Conservation (phyloP, 352 stramenopile species). For the Pythium aristosporum region DNA sequence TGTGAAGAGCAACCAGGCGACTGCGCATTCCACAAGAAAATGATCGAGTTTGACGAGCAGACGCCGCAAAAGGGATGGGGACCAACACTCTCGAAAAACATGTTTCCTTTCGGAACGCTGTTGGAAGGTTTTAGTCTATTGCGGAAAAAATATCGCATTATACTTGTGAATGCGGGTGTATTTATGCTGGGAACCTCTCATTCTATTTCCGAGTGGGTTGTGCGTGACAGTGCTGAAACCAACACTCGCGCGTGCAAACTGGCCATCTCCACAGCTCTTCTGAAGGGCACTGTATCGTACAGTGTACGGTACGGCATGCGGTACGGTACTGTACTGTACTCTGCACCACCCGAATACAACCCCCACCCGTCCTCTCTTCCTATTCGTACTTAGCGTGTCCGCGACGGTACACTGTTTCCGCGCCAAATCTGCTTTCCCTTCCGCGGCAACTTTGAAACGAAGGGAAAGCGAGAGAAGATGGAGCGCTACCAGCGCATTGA, state of each 20-base stretch:
- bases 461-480: constrained; percentile 31
- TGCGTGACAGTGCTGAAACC: constrained; percentile 22
- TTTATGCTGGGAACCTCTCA: not conserved
- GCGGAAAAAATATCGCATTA: not conserved
- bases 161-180: not conserved
- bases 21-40: constrained; percentile 37
- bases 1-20: constrained; percentile 22
- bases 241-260: constrained; percentile 21
- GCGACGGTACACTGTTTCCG: not conserved
- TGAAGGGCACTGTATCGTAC: constrained; percentile 5
- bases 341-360: not conserved
- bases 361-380: not conserved
- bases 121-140: not conserved
- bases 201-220: not conserved
- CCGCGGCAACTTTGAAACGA: constrained; percentile 18
- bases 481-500: constrained; percentile 93
- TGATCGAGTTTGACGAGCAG: constrained; percentile 27
- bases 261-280: not conserved
- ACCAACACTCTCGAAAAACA: constrained; percentile 23
- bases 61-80: not conserved
- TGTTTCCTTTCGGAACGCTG: constrained; percentile 2
- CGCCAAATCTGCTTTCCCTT: not conserved
- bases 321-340: no score
- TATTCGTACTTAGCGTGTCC: constrained; percentile 12
- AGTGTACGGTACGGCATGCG: no score